Base-by-base conservation (phyloP, 768 basidiomycete genomes). In the Cyclocybe aegerita region DNA sequence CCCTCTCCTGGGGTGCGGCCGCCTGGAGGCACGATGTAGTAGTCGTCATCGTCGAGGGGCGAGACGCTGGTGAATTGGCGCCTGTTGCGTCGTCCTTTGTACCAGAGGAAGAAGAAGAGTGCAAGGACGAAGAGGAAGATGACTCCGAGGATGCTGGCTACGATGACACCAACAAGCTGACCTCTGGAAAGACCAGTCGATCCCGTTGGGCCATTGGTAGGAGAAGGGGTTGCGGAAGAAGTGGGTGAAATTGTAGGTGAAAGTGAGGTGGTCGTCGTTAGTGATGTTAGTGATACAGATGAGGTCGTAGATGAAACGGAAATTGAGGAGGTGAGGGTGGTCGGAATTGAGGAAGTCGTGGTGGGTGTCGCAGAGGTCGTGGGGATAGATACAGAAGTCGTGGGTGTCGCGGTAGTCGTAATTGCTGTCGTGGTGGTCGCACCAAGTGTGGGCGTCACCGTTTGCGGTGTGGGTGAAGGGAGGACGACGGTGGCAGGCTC, bases 61-160 rank as follows among this genome's bases (percentile, higher is more conserved):
- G 67, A 62, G 43, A 65, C 62, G 42, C 54, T 70, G 46, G 60
- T 67, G 58, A 67, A 70, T 16, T 64, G 60, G 14, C 64, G 65
- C 41, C 71, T 66, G 44, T 71, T 70, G 54, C 74, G 70, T 49
- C 83, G 71, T 62, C 79, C 66, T 69, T 78, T 66, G 61, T 72
- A 69, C 65, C 77, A 72, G 58, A 81, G 76, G 50, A 72, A 74
- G 31, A 74, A 46, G 48, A 74, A 64, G 12, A 83, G 71, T 7
- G 70, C 68, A 15, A 78, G 60, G 10, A 86, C 70, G 60, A 87
- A 74, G 41, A 88, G 66, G 46, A 83, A 66, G 47, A 88, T 69
- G 47, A 81, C 70, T 9, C 77, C 85, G 23, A 85, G 75, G 46
- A 89, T 77, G 60, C 76, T 75, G 33, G 79, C 83, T 10, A 86